Conservation (phyloP, 257 asterid species). For the Leptodermis oblonga region DNA sequence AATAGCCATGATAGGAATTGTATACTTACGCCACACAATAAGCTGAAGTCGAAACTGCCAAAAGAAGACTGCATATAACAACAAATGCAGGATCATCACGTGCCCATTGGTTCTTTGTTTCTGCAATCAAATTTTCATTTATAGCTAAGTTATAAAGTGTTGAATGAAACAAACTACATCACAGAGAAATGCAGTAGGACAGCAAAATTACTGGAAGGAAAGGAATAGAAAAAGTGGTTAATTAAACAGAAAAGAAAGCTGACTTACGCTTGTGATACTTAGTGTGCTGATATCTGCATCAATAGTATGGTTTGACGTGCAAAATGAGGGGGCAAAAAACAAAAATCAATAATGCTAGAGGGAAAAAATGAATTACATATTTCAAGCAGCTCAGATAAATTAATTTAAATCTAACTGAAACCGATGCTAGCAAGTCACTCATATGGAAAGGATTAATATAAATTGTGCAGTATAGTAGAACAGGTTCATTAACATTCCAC, state of each 20-base stretch:
- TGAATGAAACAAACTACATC: not conserved
- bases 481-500: not conserved
- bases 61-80: constrained; percentile 84
- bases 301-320: constrained; percentile 39
- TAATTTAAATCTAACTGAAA: not conserved
- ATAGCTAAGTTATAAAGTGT: not conserved
- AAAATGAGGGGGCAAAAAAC: constrained; percentile 37
- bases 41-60: constrained; percentile 67
- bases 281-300: constrained; percentile 93
- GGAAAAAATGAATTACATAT: not conserved
- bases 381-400: not conserved
- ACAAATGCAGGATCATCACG: constrained; percentile 99
- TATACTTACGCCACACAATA: constrained; percentile 94
- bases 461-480: not conserved
- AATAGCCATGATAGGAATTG: not conserved
- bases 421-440: not conserved
- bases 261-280: constrained; percentile 98
- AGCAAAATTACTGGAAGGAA: not conserved
- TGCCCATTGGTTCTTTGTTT: constrained; percentile 99
- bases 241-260: constrained; percentile 15
- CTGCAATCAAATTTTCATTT: constrained; percentile 37
- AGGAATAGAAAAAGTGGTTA: constrained; percentile 8
- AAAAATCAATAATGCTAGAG: constrained; percentile 29
- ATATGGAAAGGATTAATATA: not conserved
- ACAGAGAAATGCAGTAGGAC: not conserved